These are phyloP conservation scores for Phytophthora tentaculata DNA, from an alignment of 352 stramenopile species.

Conservation along the genomic window DNA sequence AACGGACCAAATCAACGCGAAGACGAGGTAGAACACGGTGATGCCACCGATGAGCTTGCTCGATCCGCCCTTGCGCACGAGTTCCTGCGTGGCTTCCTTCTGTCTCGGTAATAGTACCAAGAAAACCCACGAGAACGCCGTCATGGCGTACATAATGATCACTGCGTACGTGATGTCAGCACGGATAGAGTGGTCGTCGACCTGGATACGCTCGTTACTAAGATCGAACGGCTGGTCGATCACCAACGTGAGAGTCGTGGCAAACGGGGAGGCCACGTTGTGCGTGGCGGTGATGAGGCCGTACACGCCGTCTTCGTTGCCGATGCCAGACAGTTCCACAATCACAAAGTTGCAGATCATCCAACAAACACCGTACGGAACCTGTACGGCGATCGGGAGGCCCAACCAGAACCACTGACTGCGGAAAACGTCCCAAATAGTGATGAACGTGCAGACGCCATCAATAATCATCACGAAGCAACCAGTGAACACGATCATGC, in stretches of 20 bases:
- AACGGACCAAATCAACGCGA: slow-evolving; percentile 38
- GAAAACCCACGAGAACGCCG: slow-evolving; percentile 38
- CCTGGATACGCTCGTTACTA: slow-evolving; percentile 32
- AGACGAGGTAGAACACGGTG: slow-evolving; percentile 40
- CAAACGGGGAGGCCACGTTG: slow-evolving; percentile 41
- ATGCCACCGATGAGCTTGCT: slow-evolving; percentile 38
- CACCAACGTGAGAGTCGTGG: slow-evolving; percentile 37
- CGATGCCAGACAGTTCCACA: slow-evolving; percentile 44
- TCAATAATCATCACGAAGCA: slow-evolving; percentile 36
- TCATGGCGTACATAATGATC: slow-evolving; percentile 46
- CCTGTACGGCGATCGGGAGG: slow-evolving; percentile 35
- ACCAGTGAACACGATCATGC: slow-evolving; percentile 42
- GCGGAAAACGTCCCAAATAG: slow-evolving; percentile 40
- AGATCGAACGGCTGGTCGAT: slow-evolving; percentile 46
- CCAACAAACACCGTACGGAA: slow-evolving; percentile 46
- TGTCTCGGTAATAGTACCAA: slow-evolving; percentile 36
- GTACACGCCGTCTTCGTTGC: slow-evolving; percentile 54
- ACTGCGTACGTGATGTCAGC: slow-evolving; percentile 47
- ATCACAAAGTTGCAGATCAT: slow-evolving; percentile 52
- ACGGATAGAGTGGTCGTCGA: slow-evolving; percentile 38
- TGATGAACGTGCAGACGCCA: slow-evolving; percentile 36
- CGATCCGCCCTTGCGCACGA: slow-evolving; percentile 35
- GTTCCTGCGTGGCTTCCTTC: slow-evolving; percentile 41
- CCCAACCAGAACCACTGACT: slow-evolving; percentile 49
- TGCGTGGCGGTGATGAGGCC: slow-evolving; percentile 44